A percentile compares a stretch with the other conserved stretches of the same genome.
Conservation (phyloP, 192 early-diverging fungal species). For the Backusella circina region DNA sequence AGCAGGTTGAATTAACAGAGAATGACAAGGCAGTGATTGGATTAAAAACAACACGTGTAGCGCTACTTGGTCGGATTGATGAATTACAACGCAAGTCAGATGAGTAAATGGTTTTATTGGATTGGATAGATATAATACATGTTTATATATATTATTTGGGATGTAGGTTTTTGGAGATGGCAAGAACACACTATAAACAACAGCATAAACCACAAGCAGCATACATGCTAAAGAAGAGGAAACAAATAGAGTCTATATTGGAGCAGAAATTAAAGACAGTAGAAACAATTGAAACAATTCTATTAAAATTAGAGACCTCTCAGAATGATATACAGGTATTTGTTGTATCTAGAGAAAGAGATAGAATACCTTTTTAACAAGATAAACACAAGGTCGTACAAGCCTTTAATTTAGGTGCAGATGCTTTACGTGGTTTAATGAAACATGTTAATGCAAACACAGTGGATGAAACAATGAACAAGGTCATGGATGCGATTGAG, state of each 20-base stretch:
- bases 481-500: conserved; percentile 52
- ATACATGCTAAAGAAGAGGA: conserved; percentile 52
- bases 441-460: conserved; percentile 42
- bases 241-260: conserved; percentile 47
- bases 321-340: conserved; percentile 57
- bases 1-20: conserved; percentile 38
- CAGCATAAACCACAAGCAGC: conserved; percentile 52
- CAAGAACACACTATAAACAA: conserved; percentile 16
- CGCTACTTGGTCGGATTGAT: conserved; percentile 51
- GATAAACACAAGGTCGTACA: conserved; percentile 44
- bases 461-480: conserved; percentile 61
- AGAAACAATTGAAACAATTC: conserved; percentile 55
- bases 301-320: conserved; percentile 59
- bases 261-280: conserved; percentile 53
- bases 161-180: not conserved
- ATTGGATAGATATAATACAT: too few relatives aligned
- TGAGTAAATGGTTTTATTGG: too few relatives aligned
- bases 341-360: not conserved
- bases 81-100: conserved; percentile 53
- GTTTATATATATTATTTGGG: not conserved
- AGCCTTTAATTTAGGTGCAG: conserved; percentile 57
- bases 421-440: conserved; percentile 50
- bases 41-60: conserved; percentile 46
- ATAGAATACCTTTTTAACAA: conserved; percentile 6
- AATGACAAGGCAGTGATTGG: conserved; percentile 57